Evolutionary conservation across 805 yeast genomes (phyloP), one percentile per base, ranked within the genome.

Genomic region (Metschnikowia lachancei): DNA sequence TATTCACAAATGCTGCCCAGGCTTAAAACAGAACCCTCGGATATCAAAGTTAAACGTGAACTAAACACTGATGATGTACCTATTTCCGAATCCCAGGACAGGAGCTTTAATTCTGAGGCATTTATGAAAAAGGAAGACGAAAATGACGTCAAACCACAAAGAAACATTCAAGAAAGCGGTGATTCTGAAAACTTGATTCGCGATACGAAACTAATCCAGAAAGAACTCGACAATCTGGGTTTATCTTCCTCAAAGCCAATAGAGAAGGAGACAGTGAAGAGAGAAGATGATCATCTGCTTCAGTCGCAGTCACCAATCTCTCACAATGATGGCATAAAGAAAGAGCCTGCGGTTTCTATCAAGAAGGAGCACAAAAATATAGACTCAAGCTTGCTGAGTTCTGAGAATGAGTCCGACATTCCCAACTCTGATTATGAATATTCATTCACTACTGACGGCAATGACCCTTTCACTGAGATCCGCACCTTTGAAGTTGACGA

Each of bases 401-500:
- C 9, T n/a, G 41, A 36, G 17, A 31, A 31, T 11, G 48, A 44
- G 8, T 42, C 26, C 2, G 30, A 33, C n/a, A 18, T 13, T 9
- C 13, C 35, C 7, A 30, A 30, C 33, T 45, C 41, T 4, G 37
- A 37, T 26, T 5, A 26, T 13, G 43, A 35, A 12, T 12, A 31
- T 14, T 38, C 43, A 3, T 35, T 43, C 30, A 17, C 28, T 9
- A 33, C 22, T 5, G 47, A 45, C 8, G 45, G 18, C n/a, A 45
- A 37, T 14, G 49, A 41, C 18, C 40, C 28, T 13, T 20, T 43
- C 12, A 16, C 45, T 9, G 50, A 40, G 13, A 38, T 45, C 2
- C 41, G 30, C 11, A 46, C 51, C 16, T 45, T 37, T 24, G 31
- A 35, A 13, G 50, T 50, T 22, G 48, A 46, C 14, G 46, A 30